A percentile compares a stretch with the other conserved stretches of the same genome.
Evolutionary conservation across 148 eudicot genomes (phyloP).

Genomic region (Linanthus parryae): DNA sequence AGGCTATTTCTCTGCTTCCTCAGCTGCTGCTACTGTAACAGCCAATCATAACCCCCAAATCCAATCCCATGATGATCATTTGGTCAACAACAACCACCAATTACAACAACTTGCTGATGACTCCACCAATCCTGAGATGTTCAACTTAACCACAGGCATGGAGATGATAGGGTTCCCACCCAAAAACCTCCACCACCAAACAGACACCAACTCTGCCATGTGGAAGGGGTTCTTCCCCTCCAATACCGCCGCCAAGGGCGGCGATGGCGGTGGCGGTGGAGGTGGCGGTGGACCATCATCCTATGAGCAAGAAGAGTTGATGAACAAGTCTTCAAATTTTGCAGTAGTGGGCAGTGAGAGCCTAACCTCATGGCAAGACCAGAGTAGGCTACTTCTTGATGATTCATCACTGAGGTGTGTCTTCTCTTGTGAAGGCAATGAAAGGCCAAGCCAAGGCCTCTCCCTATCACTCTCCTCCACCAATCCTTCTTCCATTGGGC

Average conservation of each 20-base stretch:
- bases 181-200: conserved; percentile 11
- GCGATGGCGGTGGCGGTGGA: neutral
- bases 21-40: conserved; percentile 16
- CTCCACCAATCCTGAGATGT: conserved; percentile 41
- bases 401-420: conserved; percentile 54
- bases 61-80: conserved; percentile 21
- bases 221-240: conserved; percentile 25
- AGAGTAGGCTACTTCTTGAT: conserved; percentile 20
- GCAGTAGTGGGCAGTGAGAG: conserved; percentile 4
- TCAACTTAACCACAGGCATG: conserved; percentile 42
- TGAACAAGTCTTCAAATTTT: conserved; percentile 14
- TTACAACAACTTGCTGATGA: too few species aligned
- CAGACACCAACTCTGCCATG: conserved; percentile 11
- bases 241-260: neutral
- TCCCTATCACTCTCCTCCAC: conserved; percentile 73
- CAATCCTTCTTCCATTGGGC: conserved; percentile 64
- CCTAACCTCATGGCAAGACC: conserved; percentile 17
- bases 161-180: conserved; percentile 59
- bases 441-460: conserved; percentile 91
- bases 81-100: neutral
- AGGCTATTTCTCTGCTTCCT: conserved; percentile 30
- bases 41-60: neutral
- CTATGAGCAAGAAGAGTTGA: neutral
- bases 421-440: conserved; percentile 77
- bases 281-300: conserved; percentile 13